These are phyloP conservation scores for Pterulicium gracile DNA, from an alignment of 1,284 basidiomycete species.

Conservation along the genomic window DNA sequence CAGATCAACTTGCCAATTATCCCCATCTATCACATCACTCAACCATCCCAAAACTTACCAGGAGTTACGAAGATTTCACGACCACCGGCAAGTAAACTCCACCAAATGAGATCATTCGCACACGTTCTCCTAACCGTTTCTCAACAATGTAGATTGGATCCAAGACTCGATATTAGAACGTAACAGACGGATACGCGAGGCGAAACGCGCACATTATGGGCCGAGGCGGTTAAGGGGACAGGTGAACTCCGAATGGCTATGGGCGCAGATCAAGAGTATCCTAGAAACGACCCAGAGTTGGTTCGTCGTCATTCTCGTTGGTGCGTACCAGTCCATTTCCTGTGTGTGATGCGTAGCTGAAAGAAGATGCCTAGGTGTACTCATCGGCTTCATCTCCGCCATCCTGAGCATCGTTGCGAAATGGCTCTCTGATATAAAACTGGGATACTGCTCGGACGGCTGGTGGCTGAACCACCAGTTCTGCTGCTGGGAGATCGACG, in stretches of 20 bases:
- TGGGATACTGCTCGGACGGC: slow-evolving; percentile 91
- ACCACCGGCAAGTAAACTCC: slow-evolving; percentile 61
- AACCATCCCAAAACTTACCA: neutral
- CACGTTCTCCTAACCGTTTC: no score
- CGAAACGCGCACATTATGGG: slow-evolving; percentile 31
- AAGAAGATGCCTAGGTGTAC: slow-evolving; percentile 78
- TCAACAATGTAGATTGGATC: slow-evolving; percentile 65
- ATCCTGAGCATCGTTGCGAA: slow-evolving; percentile 94
- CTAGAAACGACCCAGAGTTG: slow-evolving; percentile 60
- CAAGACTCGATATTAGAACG: slow-evolving; percentile 88
- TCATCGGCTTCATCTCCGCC: slow-evolving; percentile 90
- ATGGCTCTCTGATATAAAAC: slow-evolving; percentile 97
- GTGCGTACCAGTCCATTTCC: slow-evolving; percentile 35
- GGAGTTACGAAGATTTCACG: slow-evolving; percentile 40
- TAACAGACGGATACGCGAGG: slow-evolving; percentile 56
- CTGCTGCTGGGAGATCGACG: slow-evolving; percentile 94
- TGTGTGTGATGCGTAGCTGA: no score
- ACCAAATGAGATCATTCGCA: no score
- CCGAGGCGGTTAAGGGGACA: slow-evolving; percentile 41
- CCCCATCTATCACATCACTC: neutral
- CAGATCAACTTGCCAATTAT: neutral
- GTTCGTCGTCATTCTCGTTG: slow-evolving; percentile 78
- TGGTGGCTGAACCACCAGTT: slow-evolving; percentile 99
- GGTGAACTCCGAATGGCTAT: slow-evolving; percentile 46
- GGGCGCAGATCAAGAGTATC: slow-evolving; percentile 51